These are phyloP conservation scores for Pseudoturritis turrita DNA, from an alignment of 345 rosid genomes.

Conservation along the genomic window DNA sequence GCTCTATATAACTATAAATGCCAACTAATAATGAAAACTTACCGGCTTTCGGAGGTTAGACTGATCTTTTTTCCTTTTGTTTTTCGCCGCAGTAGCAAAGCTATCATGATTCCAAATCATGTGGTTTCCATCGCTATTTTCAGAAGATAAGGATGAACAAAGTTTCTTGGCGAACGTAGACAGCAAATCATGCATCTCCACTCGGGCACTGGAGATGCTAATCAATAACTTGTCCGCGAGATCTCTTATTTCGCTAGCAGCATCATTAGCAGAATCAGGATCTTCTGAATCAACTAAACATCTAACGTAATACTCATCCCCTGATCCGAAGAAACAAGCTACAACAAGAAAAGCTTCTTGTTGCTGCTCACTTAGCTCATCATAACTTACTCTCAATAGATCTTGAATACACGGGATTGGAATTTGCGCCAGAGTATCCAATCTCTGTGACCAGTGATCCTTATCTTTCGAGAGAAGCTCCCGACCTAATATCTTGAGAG, in stretches of 20 bases:
- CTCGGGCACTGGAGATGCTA: background rate
- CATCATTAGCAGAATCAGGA: background rate
- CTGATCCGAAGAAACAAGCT: slow-evolving; percentile 28
- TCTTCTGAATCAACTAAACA: background rate
- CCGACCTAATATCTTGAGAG: slow-evolving; percentile 29
- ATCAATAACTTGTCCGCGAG: slow-evolving; percentile 24
- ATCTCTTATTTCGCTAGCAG: slow-evolving; percentile 1
- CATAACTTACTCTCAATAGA: slow-evolving; percentile 21
- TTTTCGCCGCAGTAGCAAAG: background rate
- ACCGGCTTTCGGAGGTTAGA: background rate
- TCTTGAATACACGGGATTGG: slow-evolving; percentile 1
- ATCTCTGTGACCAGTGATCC: slow-evolving; percentile 15
- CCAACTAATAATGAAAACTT: background rate
- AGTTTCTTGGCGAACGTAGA: slow-evolving; percentile 18
- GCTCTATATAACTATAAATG: no score
- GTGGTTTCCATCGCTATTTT: no score
- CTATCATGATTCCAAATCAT: slow-evolving; percentile 11
- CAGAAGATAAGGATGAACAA: background rate
- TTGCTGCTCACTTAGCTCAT: slow-evolving; percentile 10
- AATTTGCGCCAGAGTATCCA: background rate
- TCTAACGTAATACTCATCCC: background rate
- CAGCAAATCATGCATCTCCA: slow-evolving; percentile 27
- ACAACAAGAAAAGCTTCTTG: slow-evolving; percentile 30
- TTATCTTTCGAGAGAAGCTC: background rate
- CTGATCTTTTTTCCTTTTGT: background rate